Conservation (phyloP, 1,284 basidiomycete species). For the Ceratobasidium sp. region DNA sequence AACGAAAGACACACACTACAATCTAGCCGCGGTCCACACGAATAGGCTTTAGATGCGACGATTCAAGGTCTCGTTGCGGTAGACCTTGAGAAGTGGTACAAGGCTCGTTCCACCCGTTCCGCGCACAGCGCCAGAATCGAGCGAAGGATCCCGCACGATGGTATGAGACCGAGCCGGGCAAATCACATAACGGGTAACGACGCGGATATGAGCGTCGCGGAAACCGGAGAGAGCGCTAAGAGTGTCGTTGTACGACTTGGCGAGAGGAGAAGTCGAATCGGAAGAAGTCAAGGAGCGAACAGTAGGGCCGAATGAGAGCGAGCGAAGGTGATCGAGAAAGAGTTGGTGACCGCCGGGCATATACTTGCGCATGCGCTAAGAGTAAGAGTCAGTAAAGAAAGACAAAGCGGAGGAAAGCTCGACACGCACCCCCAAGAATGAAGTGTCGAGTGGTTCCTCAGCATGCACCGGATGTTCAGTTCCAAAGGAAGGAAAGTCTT, state of each 20-base stretch:
- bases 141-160: constrained; percentile 40
- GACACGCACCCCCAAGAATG: constrained; percentile 31
- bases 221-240: constrained; percentile 79
- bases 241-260: constrained; percentile 71
- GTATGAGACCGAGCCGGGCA: constrained; percentile 47
- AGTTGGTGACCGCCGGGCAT: constrained; percentile 60
- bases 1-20: constrained; percentile 7
- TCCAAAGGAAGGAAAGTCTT: constrained; percentile 16
- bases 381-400: constrained; percentile 43
- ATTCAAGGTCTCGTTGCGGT: constrained; percentile 30
- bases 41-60: constrained; percentile 10
- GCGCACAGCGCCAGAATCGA: constrained; percentile 42
- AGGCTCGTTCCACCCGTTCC: constrained; percentile 60
- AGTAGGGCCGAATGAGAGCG: constrained; percentile 47
- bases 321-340: constrained; percentile 58
- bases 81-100: constrained; percentile 55
- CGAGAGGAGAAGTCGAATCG: constrained; percentile 45
- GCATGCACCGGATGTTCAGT: constrained; percentile 1
- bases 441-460: constrained; percentile 26
- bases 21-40: constrained; percentile 14
- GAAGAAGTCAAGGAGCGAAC: constrained; percentile 45
- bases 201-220: constrained; percentile 70
- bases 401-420: too few species aligned
- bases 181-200: constrained; percentile 57
- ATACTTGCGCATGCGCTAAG: constrained; percentile 57